Percentiles rank a stretch among this genome's conserved stretches.
Evolutionary conservation across 2,329 filamentous ascomycete species (phyloP).

Genomic region (Neurospora sp.): DNA sequence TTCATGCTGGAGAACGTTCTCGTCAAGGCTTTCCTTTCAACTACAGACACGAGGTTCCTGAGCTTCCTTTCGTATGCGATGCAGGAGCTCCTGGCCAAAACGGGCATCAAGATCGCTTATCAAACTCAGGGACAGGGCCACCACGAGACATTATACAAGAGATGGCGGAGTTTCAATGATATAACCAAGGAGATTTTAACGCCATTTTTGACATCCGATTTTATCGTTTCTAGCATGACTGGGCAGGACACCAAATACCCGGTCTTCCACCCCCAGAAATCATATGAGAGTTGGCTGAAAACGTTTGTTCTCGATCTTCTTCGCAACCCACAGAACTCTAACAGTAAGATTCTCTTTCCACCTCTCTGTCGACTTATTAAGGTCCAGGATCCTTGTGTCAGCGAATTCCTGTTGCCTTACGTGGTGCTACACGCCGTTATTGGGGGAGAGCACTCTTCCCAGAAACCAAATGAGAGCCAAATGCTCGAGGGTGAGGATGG

Average conservation of each 20-base stretch:
- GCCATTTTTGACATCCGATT: slow-evolving; percentile 79
- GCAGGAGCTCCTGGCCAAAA: slow-evolving; percentile 77
- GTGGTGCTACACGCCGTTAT: slow-evolving; percentile 74
- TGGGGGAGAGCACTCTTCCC: slow-evolving; percentile 37
- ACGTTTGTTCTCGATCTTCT: slow-evolving; percentile 74
- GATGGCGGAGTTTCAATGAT: slow-evolving; percentile 72
- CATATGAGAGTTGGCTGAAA: slow-evolving; percentile 74
- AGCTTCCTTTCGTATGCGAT: slow-evolving; percentile 90
- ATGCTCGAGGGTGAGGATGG: neutral
- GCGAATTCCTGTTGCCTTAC: slow-evolving; percentile 83
- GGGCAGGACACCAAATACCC: slow-evolving; percentile 58
- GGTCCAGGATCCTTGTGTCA: slow-evolving; percentile 75
- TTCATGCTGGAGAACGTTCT: slow-evolving; percentile 80
- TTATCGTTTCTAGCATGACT: slow-evolving; percentile 55
- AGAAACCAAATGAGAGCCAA: neutral
- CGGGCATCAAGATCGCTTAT: slow-evolving; percentile 56
- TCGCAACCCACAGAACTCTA: slow-evolving; percentile 62
- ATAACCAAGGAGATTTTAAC: slow-evolving; percentile 70
- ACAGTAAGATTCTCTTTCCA: slow-evolving; percentile 68
- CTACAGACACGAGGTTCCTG: slow-evolving; percentile 77
- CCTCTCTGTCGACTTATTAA: slow-evolving; percentile 74
- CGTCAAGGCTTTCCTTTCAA: slow-evolving; percentile 83
- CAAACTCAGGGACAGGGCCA: slow-evolving; percentile 33
- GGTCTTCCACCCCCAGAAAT: slow-evolving; percentile 58
- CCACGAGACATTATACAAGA: slow-evolving; percentile 51